Base-by-base conservation (phyloP, 1,139 yeast genomes). In the Arxiozyma telluris region DNA sequence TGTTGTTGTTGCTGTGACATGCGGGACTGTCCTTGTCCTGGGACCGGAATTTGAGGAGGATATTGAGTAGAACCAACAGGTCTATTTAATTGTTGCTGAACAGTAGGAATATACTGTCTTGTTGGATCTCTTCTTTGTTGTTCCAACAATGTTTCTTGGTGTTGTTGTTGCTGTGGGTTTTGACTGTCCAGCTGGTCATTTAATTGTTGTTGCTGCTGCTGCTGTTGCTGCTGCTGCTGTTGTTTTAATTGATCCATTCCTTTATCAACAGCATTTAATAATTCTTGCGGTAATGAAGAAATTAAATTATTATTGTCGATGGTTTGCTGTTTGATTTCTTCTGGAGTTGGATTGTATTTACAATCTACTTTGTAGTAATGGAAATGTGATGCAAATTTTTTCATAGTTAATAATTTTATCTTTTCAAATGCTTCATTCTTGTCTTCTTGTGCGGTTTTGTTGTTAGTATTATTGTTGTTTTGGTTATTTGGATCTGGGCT, bases 161-260 rank as follows among this genome's bases (percentile, higher is more conserved):
- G 57, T 54, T 51, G 51, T 49, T 50, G 54, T 38, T 41, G 53
- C 38, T 43, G 30, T 27, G 11, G 56, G 39, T 34, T 34, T 15
- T 34, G 39, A 12, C n/a, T 5, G 39, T 34, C 39, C 30, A 58
- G 58, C 46, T 59, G 61, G 30, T 47, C 51, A 39, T 50, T 54
- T 22, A 54, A 59, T 44, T 58, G 60, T 38, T 53, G 54, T 27
- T 55, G 58, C 42, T 50, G 56, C 38, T 50, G 53, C 22, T 59
- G 57, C 41, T 57, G 56, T 44, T 50, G 58, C 18, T 54, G 49
- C 34, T 46, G 49, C 34, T 46, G 49, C 52, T 54, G 61, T 59
- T 74, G 80, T 58, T 61, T 62, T 51, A 63, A 53, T 41, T 56
- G 60, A 50, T 63, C 66, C 64, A 64, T 61, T 46, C 62, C 64